Evolutionary conservation across 2,329 filamentous ascomycete genomes (phyloP).

Genomic region (Microsporum audouinii): DNA sequence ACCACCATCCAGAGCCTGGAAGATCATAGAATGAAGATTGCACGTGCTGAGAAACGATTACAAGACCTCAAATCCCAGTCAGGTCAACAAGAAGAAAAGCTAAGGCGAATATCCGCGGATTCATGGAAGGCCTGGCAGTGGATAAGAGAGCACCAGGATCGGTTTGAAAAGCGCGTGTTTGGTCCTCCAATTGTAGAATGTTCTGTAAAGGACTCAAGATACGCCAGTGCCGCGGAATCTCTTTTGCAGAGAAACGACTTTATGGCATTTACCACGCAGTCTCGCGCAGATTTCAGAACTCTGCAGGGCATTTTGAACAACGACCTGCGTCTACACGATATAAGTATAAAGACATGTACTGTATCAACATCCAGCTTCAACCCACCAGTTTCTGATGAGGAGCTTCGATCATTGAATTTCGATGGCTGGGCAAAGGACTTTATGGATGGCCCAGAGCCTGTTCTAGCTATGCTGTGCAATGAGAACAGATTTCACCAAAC

Average conservation of each 20-base stretch:
- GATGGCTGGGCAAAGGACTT: constrained; percentile 72
- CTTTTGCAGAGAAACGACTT: constrained; percentile 45
- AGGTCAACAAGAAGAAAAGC: constrained; percentile 59
- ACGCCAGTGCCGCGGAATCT: constrained; percentile 51
- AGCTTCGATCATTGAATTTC: constrained; percentile 52
- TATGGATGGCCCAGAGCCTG: constrained; percentile 66
- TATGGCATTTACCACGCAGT: constrained; percentile 62
- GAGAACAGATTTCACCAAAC: constrained; percentile 58
- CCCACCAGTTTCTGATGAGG: constrained; percentile 43
- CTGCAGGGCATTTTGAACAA: constrained; percentile 56
- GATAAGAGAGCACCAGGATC: constrained; percentile 58
- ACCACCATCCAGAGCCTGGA: constrained; percentile 21
- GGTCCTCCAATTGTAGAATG: constrained; percentile 73
- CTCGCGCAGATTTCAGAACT: constrained; percentile 59
- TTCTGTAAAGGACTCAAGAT: constrained; percentile 60
- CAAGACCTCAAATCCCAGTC: constrained; percentile 57
- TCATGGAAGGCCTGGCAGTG: constrained; percentile 65
- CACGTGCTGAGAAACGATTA: constrained; percentile 40
- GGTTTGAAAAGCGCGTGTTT: constrained; percentile 66
- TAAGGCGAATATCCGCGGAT: constrained; percentile 52
- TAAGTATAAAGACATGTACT: constrained; percentile 57
- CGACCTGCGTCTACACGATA: constrained; percentile 53
- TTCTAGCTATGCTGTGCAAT: constrained; percentile 78
- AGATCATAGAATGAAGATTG: constrained; percentile 17
- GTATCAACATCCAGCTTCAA: constrained; percentile 45